Evolutionary conservation across 2,329 filamentous ascomycete species (phyloP).

Genomic region (Ophioceras dolichostomum): DNA sequence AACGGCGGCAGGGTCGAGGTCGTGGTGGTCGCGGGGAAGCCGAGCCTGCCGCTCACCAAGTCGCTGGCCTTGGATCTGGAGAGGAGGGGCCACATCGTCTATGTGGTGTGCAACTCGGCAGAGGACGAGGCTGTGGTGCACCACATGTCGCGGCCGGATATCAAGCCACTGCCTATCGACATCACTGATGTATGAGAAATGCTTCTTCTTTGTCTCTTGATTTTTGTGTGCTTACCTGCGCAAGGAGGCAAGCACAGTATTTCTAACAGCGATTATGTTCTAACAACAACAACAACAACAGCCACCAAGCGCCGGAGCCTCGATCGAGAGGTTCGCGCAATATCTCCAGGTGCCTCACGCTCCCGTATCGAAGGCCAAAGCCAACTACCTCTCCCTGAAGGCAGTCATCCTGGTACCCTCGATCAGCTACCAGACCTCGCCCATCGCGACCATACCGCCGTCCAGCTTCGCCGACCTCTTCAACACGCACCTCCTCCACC

Average conservation of each 20-base stretch:
- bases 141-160: slow-evolving; percentile 65
- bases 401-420: slow-evolving; percentile 77
- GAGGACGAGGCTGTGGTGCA: slow-evolving; percentile 77
- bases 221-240: background rate
- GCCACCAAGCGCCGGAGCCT: slow-evolving; percentile 55
- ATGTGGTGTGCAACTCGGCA: slow-evolving; percentile 71
- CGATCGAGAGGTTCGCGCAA: slow-evolving; percentile 58
- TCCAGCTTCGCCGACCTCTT: slow-evolving; percentile 81
- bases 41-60: slow-evolving; percentile 70
- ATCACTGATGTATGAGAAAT: slow-evolving; percentile 66
- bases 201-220: background rate
- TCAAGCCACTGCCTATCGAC: slow-evolving; percentile 72
- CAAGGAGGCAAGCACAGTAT: too few species aligned
- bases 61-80: slow-evolving; percentile 80
- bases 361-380: slow-evolving; percentile 62
- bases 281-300: too few species aligned
- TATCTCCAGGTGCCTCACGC: slow-evolving; percentile 64
- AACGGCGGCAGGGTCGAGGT: slow-evolving; percentile 86
- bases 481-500: slow-evolving; percentile 83
- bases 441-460: slow-evolving; percentile 73
- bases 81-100: slow-evolving; percentile 84
- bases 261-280: too few species aligned
- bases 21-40: slow-evolving; percentile 76
- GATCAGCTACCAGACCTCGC: slow-evolving; percentile 66
- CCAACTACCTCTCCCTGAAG: slow-evolving; percentile 64